Evolutionary conservation across 768 basidiomycete genomes (phyloP).

Genomic region (Inosperma sp.): DNA sequence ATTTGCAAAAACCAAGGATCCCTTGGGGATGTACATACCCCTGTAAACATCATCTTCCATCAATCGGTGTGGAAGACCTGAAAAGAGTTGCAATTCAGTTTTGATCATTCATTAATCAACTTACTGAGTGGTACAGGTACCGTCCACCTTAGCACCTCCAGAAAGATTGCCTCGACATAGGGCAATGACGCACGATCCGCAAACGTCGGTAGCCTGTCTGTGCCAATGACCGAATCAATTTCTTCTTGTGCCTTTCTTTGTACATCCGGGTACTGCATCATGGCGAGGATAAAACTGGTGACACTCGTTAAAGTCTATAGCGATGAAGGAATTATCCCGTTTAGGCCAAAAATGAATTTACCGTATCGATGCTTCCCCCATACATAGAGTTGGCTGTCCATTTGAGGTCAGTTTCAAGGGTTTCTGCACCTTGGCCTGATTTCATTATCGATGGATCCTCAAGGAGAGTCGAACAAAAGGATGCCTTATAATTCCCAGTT

Average conservation of each 20-base stretch:
- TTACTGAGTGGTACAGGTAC: slow-evolving; percentile 7
- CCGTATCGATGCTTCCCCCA: slow-evolving; percentile 13
- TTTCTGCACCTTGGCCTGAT: slow-evolving; percentile 29
- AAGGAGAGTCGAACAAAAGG: slow-evolving; percentile 51
- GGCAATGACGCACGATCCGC: slow-evolving; percentile 22
- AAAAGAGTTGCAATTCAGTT: slow-evolving; percentile 11
- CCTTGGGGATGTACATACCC: slow-evolving; percentile 29
- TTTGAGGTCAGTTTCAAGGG: slow-evolving; percentile 64
- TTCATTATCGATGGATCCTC: slow-evolving; percentile 36
- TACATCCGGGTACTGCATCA: slow-evolving; percentile 22
- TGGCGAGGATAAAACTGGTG: slow-evolving; percentile 23
- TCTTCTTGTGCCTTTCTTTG: slow-evolving; percentile 26
- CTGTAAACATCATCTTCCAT: slow-evolving; percentile 26
- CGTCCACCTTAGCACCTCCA: slow-evolving; percentile 11
- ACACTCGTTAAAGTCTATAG: slow-evolving; percentile 21
- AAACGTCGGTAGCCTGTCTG: slow-evolving; percentile 23
- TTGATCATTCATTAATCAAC: slow-evolving; percentile 6
- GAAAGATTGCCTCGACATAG: slow-evolving; percentile 14
- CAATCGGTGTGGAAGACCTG: slow-evolving; percentile 14
- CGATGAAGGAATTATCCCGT: background rate
- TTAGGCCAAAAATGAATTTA: background rate
- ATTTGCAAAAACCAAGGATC: slow-evolving; percentile 28
- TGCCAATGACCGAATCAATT: slow-evolving; percentile 21
- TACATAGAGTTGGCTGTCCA: slow-evolving; percentile 88
- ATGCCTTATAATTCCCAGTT: slow-evolving; percentile 35